phyloP scores from a whole-genome alignment of 495 filamentous ascomycete species.

The Annulohypoxylon bovei region DNA sequence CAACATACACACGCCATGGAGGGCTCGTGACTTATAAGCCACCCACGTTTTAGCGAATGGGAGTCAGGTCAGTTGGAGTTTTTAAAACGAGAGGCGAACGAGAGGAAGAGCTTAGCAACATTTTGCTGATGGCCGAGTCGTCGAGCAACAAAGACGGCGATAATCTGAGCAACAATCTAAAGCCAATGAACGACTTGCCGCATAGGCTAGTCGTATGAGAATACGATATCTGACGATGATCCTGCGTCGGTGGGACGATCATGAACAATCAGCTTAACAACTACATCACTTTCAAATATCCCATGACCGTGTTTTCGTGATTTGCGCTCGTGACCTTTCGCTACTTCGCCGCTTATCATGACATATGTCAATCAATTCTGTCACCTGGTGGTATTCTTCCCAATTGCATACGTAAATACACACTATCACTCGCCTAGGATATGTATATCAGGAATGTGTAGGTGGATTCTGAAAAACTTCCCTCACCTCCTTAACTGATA shows the following conservation, averaged over 20 bases:
- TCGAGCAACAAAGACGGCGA: neutral
- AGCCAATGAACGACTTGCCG: slow-evolving; percentile 6
- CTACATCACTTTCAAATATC: neutral
- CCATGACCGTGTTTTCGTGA: neutral
- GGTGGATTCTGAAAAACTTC: neutral
- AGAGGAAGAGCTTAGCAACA: neutral
- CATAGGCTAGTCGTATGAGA: slow-evolving; percentile 29
- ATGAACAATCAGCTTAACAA: slow-evolving; percentile 7
- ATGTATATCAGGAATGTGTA: neutral
- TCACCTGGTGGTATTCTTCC: neutral
- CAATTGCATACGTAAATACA: neutral
- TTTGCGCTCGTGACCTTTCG: neutral
- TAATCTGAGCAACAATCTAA: slow-evolving; percentile 5
- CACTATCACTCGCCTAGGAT: too few species aligned
- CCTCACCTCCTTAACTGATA: neutral
- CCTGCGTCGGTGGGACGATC: slow-evolving; percentile 8
- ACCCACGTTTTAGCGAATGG: slow-evolving; percentile 7
- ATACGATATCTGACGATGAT: slow-evolving; percentile 25
- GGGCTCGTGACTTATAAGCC: neutral
- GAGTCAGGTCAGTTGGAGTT: slow-evolving; percentile 4
- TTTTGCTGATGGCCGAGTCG: neutral
- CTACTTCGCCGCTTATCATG: neutral
- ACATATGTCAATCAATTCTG: neutral
- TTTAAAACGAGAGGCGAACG: neutral
- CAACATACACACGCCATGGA: neutral